Base-by-base conservation (phyloP, 2,329 filamentous ascomycete species). In the Ceratocystis huliohia region DNA sequence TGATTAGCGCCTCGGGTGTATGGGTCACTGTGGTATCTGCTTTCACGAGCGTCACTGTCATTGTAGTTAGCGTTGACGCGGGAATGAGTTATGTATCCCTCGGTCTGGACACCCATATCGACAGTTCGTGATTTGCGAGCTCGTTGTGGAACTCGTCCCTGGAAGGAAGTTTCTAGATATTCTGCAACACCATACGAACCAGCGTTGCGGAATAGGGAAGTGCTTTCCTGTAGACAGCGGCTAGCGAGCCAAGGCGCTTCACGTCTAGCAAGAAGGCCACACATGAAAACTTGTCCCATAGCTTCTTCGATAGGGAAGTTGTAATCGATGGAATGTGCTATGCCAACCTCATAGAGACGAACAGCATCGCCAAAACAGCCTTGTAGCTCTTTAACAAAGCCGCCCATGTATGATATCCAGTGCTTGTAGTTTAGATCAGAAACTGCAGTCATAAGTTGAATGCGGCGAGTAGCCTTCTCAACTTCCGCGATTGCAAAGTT, bases 231-330 rank as follows among this genome's bases (percentile, higher is more conserved):
- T 17, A 92, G 76, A 0, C 87, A 82, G n/a, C 84, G 81, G 65
- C 86, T 82, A 30, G 88, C 89, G 45, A 87, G 86, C 68, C 89
- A 78, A 48, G 84, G 80, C 2, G 87, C 85, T 13, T 82, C 81
- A 69, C 82, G 80, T 15, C 88, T 80, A 65, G 89, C 78, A 69
- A 91, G 84, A 72, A 85, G 86, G 8, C 87, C 87, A 1, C 85
- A 88, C 77, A 91, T 87, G 37, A 91, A 78, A 72, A 89, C 88
- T 71, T 88, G 87, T 17, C 84, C 83, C 1, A 91, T 78, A 0
- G 86, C 88, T 73, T 91, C 87, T 68, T 92, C 88, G 63, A 91
- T 82, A 1, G 81, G 72, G 69, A 88, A 87, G 56, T 80, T 80
- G 70, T 89, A 81, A 66, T 88, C 80, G 22, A 88, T 80, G 13